Percentiles rank a stretch among this genome's conserved stretches.
Evolutionary conservation across 2,329 filamentous ascomycete species (phyloP).

Genomic region (Epicoccum sorghinum): DNA sequence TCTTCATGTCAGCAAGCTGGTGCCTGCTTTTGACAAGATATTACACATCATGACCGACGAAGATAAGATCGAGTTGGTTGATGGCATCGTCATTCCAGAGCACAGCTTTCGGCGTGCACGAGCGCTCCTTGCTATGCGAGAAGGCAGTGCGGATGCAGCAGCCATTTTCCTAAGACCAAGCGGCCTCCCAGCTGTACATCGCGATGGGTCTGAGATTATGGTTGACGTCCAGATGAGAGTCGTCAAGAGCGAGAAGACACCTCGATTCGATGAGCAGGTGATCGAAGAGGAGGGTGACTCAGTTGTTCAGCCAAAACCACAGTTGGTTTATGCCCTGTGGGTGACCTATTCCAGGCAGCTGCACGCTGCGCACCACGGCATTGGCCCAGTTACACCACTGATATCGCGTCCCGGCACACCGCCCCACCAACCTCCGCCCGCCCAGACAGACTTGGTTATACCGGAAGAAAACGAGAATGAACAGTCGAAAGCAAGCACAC

Average conservation of each 20-base stretch:
- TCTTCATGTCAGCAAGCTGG: constrained; percentile 75
- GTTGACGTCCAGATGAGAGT: constrained; percentile 97
- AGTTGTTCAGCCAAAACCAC: constrained; percentile 59
- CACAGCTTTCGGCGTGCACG: constrained; percentile 92
- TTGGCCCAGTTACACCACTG: constrained; percentile 68
- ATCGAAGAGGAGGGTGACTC: constrained; percentile 63
- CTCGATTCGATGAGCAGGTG: constrained; percentile 62
- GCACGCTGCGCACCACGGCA: constrained; percentile 71
- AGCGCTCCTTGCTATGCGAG: constrained; percentile 80
- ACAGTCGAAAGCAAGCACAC: constrained; percentile 41
- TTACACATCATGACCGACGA: constrained; percentile 82
- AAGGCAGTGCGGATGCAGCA: constrained; percentile 76
- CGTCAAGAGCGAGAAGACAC: constrained; percentile 76
- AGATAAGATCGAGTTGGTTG: constrained; percentile 79
- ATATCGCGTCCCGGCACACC: constrained; percentile 72
- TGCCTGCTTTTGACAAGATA: constrained; percentile 86
- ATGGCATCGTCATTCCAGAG: constrained; percentile 96
- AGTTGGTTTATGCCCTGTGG: constrained; percentile 94
- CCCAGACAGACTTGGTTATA: constrained; percentile 61
- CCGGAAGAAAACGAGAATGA: constrained; percentile 45
- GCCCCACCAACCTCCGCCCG: constrained; percentile 78
- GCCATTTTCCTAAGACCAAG: constrained; percentile 82
- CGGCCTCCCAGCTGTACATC: constrained; percentile 83
- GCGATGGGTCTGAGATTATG: constrained; percentile 89
- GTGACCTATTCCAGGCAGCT: constrained; percentile 94